Conservation (phyloP, 208 protist genomes). For the Sergeia podlipaevii region DNA sequence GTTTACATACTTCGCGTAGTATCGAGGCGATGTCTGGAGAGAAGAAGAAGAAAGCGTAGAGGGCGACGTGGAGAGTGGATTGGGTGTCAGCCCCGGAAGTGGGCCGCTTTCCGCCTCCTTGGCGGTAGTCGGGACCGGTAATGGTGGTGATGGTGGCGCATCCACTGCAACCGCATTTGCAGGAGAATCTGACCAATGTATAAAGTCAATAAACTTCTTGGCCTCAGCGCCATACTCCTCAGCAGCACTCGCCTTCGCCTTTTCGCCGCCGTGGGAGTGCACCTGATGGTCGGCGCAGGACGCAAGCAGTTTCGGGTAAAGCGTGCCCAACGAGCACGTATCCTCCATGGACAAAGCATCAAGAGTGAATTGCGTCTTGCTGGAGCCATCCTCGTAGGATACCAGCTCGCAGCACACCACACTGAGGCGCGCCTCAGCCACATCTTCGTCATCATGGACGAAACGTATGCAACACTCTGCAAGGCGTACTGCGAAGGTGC, state of each 20-base stretch:
- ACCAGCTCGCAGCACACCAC: conserved; percentile 18
- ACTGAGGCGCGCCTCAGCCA: conserved; percentile 35
- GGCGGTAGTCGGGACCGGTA: conserved; percentile 8
- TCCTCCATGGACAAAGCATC: conserved; percentile 53
- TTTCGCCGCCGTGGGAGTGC: too few relatives aligned
- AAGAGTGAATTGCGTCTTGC: conserved; percentile 26
- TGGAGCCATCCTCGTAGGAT: conserved; percentile 35
- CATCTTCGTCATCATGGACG: conserved; percentile 31
- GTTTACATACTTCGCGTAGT: conserved; percentile 41
- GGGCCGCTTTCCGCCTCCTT: background rate
- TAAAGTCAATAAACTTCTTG: conserved; percentile 5
- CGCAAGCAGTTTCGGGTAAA: conserved; percentile 43
- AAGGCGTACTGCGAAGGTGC: conserved; percentile 4
- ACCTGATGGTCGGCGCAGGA: conserved; percentile 33
- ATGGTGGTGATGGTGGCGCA: background rate
- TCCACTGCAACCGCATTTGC: too few relatives aligned
- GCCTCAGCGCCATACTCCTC: conserved; percentile 8
- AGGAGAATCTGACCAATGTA: too few relatives aligned
- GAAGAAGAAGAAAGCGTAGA: background rate
- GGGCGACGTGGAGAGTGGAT: background rate
- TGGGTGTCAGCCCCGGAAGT: background rate
- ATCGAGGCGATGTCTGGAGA: conserved; percentile 1
- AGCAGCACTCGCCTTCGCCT: conserved; percentile 2
- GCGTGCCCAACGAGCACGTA: conserved; percentile 21
- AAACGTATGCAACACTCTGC: conserved; percentile 29